Conservation (phyloP, 805 yeast species). For the Ogataea naganishii region DNA sequence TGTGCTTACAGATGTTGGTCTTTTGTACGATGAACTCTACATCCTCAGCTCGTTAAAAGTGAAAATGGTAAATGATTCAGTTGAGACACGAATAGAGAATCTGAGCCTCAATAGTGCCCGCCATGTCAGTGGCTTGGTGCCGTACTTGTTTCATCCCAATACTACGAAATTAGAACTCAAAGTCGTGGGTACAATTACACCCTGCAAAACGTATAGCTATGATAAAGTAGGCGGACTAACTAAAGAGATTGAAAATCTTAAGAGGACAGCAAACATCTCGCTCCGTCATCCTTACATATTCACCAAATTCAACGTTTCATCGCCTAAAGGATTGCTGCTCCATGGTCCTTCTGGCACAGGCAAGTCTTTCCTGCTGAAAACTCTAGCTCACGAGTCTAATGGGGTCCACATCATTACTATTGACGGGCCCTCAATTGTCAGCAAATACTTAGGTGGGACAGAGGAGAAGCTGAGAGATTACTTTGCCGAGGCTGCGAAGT, state of each 20-base stretch:
- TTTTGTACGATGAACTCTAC: slow-evolving; percentile 45
- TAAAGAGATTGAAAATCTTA: slow-evolving; percentile 50
- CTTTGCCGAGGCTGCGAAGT: slow-evolving; percentile 77
- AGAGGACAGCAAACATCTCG: slow-evolving; percentile 71
- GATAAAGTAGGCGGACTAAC: slow-evolving; percentile 67
- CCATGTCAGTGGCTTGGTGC: slow-evolving; percentile 20
- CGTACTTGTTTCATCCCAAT: slow-evolving; percentile 18
- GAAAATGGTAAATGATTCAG: slow-evolving; percentile 22
- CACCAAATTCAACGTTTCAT: slow-evolving; percentile 76
- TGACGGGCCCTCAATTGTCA: slow-evolving; percentile 86
- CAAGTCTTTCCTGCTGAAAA: slow-evolving; percentile 77
- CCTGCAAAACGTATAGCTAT: slow-evolving; percentile 19
- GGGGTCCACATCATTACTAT: slow-evolving; percentile 81
- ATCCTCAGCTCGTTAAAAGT: slow-evolving; percentile 7
- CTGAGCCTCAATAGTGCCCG: no score
- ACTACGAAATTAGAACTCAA: slow-evolving; percentile 35
- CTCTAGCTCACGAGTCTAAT: slow-evolving; percentile 63
- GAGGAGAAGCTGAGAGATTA: slow-evolving; percentile 76
- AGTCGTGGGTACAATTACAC: slow-evolving; percentile 20
- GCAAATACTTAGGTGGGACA: slow-evolving; percentile 91
- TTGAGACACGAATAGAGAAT: slow-evolving; percentile 6
- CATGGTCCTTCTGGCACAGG: slow-evolving; percentile 99
- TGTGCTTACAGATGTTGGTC: slow-evolving; percentile 43
- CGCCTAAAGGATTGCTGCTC: slow-evolving; percentile 87
- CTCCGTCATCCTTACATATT: slow-evolving; percentile 69